These are phyloP conservation scores for Daldinia childiae DNA, from an alignment of 495 filamentous ascomycete genomes.

Conservation along the genomic window DNA sequence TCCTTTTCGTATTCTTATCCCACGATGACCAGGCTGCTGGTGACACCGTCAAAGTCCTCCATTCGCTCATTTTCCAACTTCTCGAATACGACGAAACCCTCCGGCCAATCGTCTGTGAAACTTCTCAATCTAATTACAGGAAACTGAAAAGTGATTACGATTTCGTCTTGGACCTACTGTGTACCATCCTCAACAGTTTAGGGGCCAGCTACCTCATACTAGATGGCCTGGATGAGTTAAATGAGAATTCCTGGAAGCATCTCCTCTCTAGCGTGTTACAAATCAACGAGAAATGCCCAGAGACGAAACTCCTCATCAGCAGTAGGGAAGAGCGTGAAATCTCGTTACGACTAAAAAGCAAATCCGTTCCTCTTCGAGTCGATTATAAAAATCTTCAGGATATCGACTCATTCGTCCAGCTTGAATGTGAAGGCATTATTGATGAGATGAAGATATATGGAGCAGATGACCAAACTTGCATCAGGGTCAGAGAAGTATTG, in stretches of 20 bases:
- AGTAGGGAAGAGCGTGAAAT: constrained; percentile 29
- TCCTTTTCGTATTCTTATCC: constrained; percentile 24
- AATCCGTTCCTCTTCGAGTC: constrained; percentile 13
- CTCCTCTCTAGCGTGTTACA: constrained; percentile 17
- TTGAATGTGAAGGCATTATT: constrained; percentile 15
- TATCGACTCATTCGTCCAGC: constrained; percentile 20
- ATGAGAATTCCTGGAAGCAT: constrained; percentile 13
- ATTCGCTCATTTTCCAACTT: constrained; percentile 28
- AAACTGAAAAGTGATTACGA: constrained; percentile 23
- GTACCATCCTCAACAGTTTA: constrained; percentile 12
- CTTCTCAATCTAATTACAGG: constrained; percentile 9
- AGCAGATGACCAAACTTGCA: constrained; percentile 12
- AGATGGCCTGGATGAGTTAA: constrained; percentile 25
- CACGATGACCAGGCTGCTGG: constrained; percentile 19
- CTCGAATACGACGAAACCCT: constrained; percentile 6
- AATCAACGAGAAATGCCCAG: constrained; percentile 21
- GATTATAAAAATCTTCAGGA: constrained; percentile 18
- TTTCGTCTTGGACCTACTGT: constrained; percentile 16
- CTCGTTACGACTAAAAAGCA: background rate
- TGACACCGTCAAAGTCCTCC: constrained; percentile 18
- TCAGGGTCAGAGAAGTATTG: constrained; percentile 2
- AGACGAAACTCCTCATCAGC: constrained; percentile 28
- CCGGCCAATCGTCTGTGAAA: constrained; percentile 8
- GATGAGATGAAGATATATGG: constrained; percentile 9
- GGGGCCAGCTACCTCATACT: constrained; percentile 20